phyloP scores from a whole-genome alignment of 1,284 basidiomycete genomes.

The Peniophora sp. region DNA sequence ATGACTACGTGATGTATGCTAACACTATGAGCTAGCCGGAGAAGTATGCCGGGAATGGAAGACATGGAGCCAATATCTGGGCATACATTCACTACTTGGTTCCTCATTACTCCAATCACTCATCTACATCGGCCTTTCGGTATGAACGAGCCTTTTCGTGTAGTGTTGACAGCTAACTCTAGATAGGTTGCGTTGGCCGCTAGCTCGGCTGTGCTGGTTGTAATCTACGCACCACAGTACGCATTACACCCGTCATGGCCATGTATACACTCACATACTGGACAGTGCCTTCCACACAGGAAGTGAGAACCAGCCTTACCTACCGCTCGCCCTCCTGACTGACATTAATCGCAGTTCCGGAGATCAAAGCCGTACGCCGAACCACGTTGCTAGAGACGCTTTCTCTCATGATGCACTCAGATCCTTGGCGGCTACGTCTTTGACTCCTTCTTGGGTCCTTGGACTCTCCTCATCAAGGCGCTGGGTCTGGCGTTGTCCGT shows the following conservation, averaged over 20 bases:
- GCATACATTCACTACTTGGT: conserved; percentile 44
- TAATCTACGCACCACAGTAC: conserved; percentile 64
- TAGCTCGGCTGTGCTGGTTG: conserved; percentile 58
- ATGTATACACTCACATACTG: background rate
- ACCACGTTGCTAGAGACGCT: background rate
- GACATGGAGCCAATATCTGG: conserved; percentile 56
- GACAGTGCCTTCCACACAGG: conserved; percentile 69
- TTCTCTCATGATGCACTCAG: conserved; percentile 22
- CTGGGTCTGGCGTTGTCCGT: conserved; percentile 71
- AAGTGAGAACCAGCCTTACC: conserved; percentile 38
- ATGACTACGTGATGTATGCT: background rate
- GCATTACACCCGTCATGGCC: conserved; percentile 14
- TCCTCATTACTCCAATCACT: conserved; percentile 56
- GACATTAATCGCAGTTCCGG: conserved; percentile 42
- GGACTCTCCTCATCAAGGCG: conserved; percentile 72
- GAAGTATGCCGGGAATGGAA: conserved; percentile 68
- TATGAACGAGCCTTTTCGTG: conserved; percentile 24
- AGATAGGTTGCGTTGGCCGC: conserved; percentile 52
- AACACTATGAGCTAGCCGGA: conserved; percentile 39
- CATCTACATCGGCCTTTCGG: conserved; percentile 56
- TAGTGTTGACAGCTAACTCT: background rate
- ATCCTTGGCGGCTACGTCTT: conserved; percentile 70
- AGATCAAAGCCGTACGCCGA: conserved; percentile 62
- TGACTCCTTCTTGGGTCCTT: conserved; percentile 61
- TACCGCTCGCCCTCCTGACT: background rate